Conservation (phyloP, 2,329 filamentous ascomycete species). For the Aspergillus alliaceus region DNA sequence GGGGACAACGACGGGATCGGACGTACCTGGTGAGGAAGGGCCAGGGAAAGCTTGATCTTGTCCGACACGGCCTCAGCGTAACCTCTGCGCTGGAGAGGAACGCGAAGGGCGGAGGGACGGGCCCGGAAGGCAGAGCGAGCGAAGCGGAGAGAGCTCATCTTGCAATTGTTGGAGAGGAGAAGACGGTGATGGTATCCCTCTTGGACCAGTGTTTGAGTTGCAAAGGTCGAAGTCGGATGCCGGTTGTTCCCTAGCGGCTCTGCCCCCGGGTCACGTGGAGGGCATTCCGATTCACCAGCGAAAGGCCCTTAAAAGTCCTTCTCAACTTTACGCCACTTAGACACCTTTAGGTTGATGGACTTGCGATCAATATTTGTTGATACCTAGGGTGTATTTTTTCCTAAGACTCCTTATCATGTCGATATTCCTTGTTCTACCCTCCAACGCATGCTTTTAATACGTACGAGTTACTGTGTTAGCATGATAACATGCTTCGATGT, state of each 20-base stretch:
- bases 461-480: no score
- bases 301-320: not conserved
- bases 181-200: conserved; percentile 36
- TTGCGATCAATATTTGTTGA: no score
- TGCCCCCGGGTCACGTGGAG: conserved; percentile 29
- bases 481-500: not conserved
- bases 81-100: conserved; percentile 78
- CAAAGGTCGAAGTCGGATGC: conserved; percentile 41
- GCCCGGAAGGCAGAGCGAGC: conserved; percentile 86
- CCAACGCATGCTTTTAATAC: not conserved
- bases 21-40: conserved; percentile 96
- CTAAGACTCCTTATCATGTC: not conserved
- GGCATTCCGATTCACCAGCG: not conserved
- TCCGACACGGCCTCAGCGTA: conserved; percentile 87
- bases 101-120: conserved; percentile 73
- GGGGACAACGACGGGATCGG: conserved; percentile 15
- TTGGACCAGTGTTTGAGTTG: conserved; percentile 35
- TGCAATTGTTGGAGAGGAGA: conserved; percentile 35
- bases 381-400: not conserved
- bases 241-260: conserved; percentile 41
- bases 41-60: conserved; percentile 98
- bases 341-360: no score
- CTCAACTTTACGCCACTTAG: not conserved
- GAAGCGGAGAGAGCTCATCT: conserved; percentile 92
- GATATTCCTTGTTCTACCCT: not conserved